Conservation (phyloP, 192 early-diverging fungal species). For the Endogone sp. region DNA sequence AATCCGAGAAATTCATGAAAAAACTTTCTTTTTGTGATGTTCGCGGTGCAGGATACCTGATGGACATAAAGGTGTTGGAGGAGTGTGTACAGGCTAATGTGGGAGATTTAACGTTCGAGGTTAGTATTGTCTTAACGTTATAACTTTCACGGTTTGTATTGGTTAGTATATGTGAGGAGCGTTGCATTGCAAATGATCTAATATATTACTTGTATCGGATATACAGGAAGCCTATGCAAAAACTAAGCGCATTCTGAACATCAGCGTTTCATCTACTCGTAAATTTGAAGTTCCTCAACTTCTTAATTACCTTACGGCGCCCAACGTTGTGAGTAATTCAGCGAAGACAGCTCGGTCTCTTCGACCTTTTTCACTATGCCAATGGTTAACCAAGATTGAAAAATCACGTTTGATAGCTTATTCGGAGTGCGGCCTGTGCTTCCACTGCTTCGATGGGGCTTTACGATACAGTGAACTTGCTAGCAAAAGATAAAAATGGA, state of each 20-base stretch:
- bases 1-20: not conserved
- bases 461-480: conserved; percentile 59
- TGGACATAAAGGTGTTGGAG: conserved; percentile 74
- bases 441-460: conserved; percentile 70
- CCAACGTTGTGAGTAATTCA: conserved; percentile 63
- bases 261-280: conserved; percentile 66
- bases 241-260: conserved; percentile 73
- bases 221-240: conserved; percentile 63
- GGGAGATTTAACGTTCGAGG: conserved; percentile 64
- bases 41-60: conserved; percentile 50
- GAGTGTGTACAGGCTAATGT: conserved; percentile 71
- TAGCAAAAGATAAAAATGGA: conserved; percentile 70
- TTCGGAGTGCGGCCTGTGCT: conserved; percentile 72
- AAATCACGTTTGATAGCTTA: conserved; percentile 37
- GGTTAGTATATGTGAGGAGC: not conserved
- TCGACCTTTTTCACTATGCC: too few species aligned
- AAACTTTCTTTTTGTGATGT: too few species aligned
- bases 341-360: too few species aligned
- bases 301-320: conserved; percentile 74
- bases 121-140: too few species aligned
- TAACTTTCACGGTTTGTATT: not conserved
- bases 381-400: too few species aligned
- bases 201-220: not conserved
- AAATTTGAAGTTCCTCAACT: conserved; percentile 72
- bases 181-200: conserved; percentile 8